A percentile compares a stretch with the other conserved stretches of the same genome.
phyloP scores from a whole-genome alignment of 2,329 filamentous ascomycete genomes.

The Nigrograna mackinnonii region DNA sequence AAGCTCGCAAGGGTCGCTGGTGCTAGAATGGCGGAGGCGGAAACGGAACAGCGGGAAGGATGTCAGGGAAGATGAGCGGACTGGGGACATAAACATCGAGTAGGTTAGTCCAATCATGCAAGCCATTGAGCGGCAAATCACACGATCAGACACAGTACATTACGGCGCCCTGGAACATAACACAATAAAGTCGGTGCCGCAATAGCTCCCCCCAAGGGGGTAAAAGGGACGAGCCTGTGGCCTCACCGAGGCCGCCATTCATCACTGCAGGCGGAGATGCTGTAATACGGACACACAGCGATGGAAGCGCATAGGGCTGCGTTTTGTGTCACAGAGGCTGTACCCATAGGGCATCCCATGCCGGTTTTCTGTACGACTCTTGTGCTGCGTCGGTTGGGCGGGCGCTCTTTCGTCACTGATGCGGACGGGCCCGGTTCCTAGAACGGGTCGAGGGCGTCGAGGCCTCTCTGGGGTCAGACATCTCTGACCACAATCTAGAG shows the following conservation, averaged over 20 bases:
- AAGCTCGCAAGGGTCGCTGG: slow-evolving; percentile 22
- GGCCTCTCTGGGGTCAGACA: too few species aligned
- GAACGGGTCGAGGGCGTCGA: background rate
- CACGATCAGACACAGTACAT: slow-evolving; percentile 3
- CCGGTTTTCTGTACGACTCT: background rate
- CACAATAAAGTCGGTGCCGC: too few species aligned
- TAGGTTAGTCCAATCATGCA: background rate
- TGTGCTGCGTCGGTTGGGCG: too few species aligned
- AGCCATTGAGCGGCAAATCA: slow-evolving; percentile 1
- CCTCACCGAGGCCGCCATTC: background rate
- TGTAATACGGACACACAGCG: slow-evolving; percentile 7
- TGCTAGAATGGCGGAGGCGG: slow-evolving; percentile 17
- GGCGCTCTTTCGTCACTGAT: too few species aligned
- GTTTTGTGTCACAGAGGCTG: slow-evolving; percentile 19
- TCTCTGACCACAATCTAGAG: background rate
- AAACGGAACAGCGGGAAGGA: slow-evolving; percentile 37
- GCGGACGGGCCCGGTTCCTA: too few species aligned
- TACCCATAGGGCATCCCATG: background rate
- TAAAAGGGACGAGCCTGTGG: too few species aligned
- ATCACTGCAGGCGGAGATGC: slow-evolving; percentile 4
- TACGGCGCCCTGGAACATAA: too few species aligned
- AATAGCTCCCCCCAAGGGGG: too few species aligned
- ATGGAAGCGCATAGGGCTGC: slow-evolving; percentile 20
- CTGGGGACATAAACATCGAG: background rate
- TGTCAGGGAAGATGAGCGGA: slow-evolving; percentile 2